These are phyloP conservation scores for Vitis riparia DNA, from an alignment of 164 flowering plant species.

Conservation along the genomic window DNA sequence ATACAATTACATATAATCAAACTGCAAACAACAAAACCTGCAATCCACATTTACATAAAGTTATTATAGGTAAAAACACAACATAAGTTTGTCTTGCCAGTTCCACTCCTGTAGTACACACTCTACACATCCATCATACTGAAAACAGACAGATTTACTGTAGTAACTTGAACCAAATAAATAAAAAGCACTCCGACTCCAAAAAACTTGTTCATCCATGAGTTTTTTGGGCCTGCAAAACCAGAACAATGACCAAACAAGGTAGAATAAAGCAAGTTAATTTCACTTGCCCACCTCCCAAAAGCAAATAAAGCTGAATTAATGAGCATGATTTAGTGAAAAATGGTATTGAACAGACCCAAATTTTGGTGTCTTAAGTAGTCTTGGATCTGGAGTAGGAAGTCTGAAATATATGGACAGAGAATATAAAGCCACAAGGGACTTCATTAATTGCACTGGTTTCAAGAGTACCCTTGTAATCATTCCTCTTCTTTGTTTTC, in stretches of 20 bases:
- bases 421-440: no score
- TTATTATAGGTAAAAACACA: not conserved
- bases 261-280: not conserved
- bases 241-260: not conserved
- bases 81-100: not conserved
- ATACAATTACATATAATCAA: not conserved
- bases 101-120: not conserved
- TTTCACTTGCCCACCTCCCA: no score
- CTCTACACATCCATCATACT: not conserved
- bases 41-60: not conserved
- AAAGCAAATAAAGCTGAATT: not conserved
- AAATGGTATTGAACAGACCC: no score
- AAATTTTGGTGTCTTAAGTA: no score
- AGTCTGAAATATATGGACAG: no score
- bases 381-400: no score
- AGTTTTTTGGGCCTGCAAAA: slow-evolving; percentile 24
- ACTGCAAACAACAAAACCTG: not conserved
- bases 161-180: not conserved
- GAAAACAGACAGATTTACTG: not conserved
- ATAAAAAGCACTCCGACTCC: not conserved
- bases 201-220: slow-evolving; percentile 18
- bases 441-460: no score
- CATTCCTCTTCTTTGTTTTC: no score
- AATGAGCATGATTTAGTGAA: no score
- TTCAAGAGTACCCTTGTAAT: no score